Conservation (phyloP, 805 yeast species). For the Starmerella geochares region DNA sequence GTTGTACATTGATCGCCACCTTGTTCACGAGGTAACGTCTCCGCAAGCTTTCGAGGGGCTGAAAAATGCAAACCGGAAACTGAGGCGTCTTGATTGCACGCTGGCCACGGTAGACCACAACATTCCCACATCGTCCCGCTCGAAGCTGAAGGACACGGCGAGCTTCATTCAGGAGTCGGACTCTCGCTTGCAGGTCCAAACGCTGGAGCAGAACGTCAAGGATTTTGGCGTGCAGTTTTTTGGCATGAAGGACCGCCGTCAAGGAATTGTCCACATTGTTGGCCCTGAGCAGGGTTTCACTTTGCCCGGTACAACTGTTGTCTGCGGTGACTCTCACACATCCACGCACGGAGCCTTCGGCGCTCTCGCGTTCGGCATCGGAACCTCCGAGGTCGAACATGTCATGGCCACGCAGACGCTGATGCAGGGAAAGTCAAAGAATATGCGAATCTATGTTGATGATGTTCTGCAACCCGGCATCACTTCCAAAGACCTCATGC, state of each 20-base stretch:
- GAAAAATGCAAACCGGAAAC: slow-evolving; percentile 72
- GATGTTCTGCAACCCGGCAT: slow-evolving; percentile 82
- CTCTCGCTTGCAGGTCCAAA: slow-evolving; percentile 82
- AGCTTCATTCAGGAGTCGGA: slow-evolving; percentile 83
- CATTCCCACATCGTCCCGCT: slow-evolving; percentile 89
- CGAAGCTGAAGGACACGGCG: slow-evolving; percentile 56
- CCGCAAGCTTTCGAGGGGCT: slow-evolving; percentile 99
- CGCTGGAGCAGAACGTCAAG: slow-evolving; percentile 85
- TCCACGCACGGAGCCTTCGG: slow-evolving; percentile 99
- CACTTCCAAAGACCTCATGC: slow-evolving; percentile 88
- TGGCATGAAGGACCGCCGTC: slow-evolving; percentile 90
- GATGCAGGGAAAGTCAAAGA: slow-evolving; percentile 88
- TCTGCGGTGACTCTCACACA: slow-evolving; percentile 98
- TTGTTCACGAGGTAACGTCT: slow-evolving; percentile 96
- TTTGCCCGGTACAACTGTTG: slow-evolving; percentile 96
- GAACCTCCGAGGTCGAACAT: slow-evolving; percentile 98
- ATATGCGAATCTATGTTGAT: slow-evolving; percentile 79
- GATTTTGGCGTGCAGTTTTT: slow-evolving; percentile 83
- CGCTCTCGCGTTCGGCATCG: slow-evolving; percentile 94
- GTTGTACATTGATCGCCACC: slow-evolving; percentile 88
- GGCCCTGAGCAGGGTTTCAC: slow-evolving; percentile 99
- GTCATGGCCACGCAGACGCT: slow-evolving; percentile 92
- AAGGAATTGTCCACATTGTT: slow-evolving; percentile 96
- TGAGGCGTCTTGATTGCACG: slow-evolving; percentile 86
- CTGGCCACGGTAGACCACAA: slow-evolving; percentile 94